Base-by-base conservation (phyloP, 495 filamentous ascomycete species). In the Penicillium canariense region DNA sequence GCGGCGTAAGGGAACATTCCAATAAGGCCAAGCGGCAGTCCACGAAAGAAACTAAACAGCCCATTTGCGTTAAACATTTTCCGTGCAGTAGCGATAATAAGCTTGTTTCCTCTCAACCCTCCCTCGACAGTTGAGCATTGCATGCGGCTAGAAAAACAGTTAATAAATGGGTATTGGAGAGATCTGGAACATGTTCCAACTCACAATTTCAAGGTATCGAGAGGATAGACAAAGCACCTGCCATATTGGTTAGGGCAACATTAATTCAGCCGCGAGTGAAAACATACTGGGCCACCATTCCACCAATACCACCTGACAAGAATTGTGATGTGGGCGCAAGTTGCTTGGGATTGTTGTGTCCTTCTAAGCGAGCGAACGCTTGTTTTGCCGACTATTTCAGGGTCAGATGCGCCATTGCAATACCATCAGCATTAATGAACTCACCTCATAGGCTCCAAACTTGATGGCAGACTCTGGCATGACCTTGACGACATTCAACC, bases 1-100 rank as follows among this genome's bases (percentile, higher is more conserved):
- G 94, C 95, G 30, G 90, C 90, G 71, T 99, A 99, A 1, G 94
- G 94, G 65, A 97, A 97, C 85, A 97, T 96, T 66, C 94, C 94
- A 46, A 96, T 65, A 2, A 99, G 78, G 17, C 95, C 94, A 77
- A 97, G 88, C 0, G 90, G 89, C 30, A 97, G 82, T 15, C 94
- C 94, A 54, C 93, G 90, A 67, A 97, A 99, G 57, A 90, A 95
- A 17, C 88, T 80, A 36, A 82, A 78, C 23, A 91, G 42, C 30
- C 90, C 90, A 40, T 84, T 86, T 47, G 82, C 80, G 27, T 78
- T 79, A 81, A 85, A 91, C 82, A 97, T 96, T 61, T 90, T 94
- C 62, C 78, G 82, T 3, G 88, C 86, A 3, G 91, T 96, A 18
- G 84, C 82, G 32, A 85, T 67, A 57, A 99, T 89, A 34, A 99